Base-by-base conservation (phyloP, 768 basidiomycete species). In the Fomitopsis pulvina region DNA sequence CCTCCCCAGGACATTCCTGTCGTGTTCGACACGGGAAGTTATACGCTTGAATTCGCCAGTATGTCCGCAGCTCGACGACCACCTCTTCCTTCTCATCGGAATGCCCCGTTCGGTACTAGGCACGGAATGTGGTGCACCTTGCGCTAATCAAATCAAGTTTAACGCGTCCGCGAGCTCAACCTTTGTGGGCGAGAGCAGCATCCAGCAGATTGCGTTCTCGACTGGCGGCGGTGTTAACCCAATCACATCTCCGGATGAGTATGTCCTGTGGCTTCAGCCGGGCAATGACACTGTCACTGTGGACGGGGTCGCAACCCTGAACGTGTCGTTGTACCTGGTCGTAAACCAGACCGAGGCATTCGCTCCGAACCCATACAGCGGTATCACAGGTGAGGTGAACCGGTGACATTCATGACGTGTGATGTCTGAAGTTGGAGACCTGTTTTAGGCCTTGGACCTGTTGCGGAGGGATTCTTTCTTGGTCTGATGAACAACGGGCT, bases 1-100 rank as follows among this genome's bases (percentile, higher is more conserved):
- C 79, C 78, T 9, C 76, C 78, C 2, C 79, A 81, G 55, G 53
- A 47, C 1, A 58, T 68, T 48, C 62, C 38, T 50, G 78, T 80
- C 42, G 76, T 81, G 11, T 81, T 81, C 63, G 80, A 81, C 56
- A 81, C 79, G 10, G 79, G 78, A 41, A 77, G 75, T 51, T 60
- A 61, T 7, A 67, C 68, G 10, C 67, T 77, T 11, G 75, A 76
- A 63, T 74, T 78, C 51, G 73, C 73, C 2, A 75, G 76, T 74
- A 54, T 48, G 73, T 59, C 12, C 27, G n/a, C n/a, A n/a, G n/a
- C n/a, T n/a, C n/a, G n/a, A 28, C 30, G 20, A 45, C 21, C 3
- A 14, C 45, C 30, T 26, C 28, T 2, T 30, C 18, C 14, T 26
- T 14, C 4, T 18, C 12, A 25, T 34, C 22, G 9, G 43, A 42